phyloP scores from a whole-genome alignment of 2,329 filamentous ascomycete genomes.

The Talaromyces sp. region DNA sequence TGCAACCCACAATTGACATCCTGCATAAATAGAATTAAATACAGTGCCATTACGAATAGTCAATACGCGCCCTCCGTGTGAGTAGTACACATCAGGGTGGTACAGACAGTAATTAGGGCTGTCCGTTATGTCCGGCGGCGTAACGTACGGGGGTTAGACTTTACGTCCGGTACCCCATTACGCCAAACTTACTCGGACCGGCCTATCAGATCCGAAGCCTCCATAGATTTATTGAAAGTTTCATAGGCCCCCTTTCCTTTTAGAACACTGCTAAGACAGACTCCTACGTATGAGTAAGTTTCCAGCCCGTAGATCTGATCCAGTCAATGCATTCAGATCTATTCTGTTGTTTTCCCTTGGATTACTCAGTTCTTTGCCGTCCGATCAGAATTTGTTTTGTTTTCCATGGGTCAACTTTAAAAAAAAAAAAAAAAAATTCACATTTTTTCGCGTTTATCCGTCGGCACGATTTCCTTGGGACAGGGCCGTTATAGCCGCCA shows the following conservation, averaged over 20 bases:
- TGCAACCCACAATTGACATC: not conserved
- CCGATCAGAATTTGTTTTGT: not conserved
- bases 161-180: not conserved
- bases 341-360: not conserved
- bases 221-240: not conserved
- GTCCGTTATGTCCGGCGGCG: not conserved
- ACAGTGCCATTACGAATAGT: not conserved
- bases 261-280: too few relatives aligned
- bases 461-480: not conserved
- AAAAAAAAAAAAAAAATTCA: not conserved
- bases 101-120: not conserved
- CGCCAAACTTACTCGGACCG: not conserved
- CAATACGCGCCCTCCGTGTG: not conserved
- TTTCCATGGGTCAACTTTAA: not conserved
- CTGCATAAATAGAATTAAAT: not conserved
- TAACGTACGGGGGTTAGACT: not conserved
- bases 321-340: not conserved
- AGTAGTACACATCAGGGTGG: not conserved
- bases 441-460: not conserved
- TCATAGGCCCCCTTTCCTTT: not conserved
- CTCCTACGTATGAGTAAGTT: too few relatives aligned
- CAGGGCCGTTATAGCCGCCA: not conserved
- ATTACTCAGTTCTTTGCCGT: not conserved
- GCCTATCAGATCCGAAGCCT: not conserved
- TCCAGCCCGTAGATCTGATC: not conserved